These are phyloP conservation scores for Solanum dulcamara DNA, from an alignment of 257 asterid genomes.

Conservation along the genomic window DNA sequence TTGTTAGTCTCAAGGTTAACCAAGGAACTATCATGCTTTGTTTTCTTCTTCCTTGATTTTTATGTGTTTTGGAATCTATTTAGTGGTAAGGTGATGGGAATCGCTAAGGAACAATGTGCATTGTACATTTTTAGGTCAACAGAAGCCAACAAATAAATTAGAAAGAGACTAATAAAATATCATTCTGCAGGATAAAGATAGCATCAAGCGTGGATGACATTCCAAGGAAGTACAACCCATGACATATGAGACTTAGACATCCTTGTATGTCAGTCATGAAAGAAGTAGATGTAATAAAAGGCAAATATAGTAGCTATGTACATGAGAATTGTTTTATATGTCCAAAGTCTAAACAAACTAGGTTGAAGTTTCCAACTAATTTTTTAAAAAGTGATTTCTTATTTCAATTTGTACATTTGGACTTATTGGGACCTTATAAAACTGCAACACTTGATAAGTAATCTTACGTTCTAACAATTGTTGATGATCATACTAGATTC, in stretches of 20 bases:
- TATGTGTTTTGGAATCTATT: too few relatives aligned
- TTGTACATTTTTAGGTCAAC: not conserved
- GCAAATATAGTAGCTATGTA: too few relatives aligned
- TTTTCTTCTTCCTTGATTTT: too few relatives aligned
- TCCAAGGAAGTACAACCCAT: not conserved
- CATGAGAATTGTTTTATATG: too few relatives aligned
- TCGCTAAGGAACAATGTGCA: not conserved
- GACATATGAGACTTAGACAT: not conserved
- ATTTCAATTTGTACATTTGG: too few relatives aligned
- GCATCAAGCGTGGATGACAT: not conserved
- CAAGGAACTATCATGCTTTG: too few relatives aligned
- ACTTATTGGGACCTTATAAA: not conserved
- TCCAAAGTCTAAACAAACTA: not conserved
- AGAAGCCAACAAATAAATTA: too few relatives aligned
- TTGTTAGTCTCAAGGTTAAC: too few relatives aligned
- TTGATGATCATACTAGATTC: not conserved
- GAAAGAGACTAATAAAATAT: too few relatives aligned
- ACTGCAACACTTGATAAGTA: not conserved
- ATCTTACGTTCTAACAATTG: not conserved
- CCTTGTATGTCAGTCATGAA: not conserved
- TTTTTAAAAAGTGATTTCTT: not conserved
- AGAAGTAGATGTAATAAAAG: not conserved
- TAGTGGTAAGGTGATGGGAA: too few relatives aligned
- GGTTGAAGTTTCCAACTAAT: not conserved
- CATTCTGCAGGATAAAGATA: too few relatives aligned